phyloP scores from a whole-genome alignment of 345 rosid genomes.

The Diplotaxis tenuifolia region DNA sequence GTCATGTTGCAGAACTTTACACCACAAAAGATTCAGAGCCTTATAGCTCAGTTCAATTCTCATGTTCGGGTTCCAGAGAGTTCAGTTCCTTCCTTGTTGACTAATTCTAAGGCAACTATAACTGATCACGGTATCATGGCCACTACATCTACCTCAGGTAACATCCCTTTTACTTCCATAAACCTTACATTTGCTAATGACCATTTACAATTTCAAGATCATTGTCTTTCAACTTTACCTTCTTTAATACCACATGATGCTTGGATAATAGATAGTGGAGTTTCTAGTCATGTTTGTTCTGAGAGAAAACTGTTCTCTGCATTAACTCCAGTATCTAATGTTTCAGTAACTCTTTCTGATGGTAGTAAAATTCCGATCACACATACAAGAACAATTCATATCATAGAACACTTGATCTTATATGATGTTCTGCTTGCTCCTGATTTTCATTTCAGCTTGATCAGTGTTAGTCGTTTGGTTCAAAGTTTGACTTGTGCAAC shows the following conservation, averaged over 20 bases:
- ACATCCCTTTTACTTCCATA: not conserved
- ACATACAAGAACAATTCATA: not conserved
- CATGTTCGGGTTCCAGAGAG: not conserved
- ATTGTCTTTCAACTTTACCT: not conserved
- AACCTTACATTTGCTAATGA: not conserved
- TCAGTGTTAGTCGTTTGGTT: no score
- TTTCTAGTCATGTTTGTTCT: not conserved
- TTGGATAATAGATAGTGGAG: not conserved
- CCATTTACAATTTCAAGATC: not conserved
- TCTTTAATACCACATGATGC: not conserved
- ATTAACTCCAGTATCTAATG: not conserved
- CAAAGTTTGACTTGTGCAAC: no score
- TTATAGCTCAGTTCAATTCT: not conserved
- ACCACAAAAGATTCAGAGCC: not conserved
- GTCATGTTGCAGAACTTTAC: not conserved
- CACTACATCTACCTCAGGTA: not conserved
- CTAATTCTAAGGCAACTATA: not conserved
- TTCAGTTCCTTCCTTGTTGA: not conserved
- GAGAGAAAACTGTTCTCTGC: not conserved
- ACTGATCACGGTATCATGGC: not conserved
- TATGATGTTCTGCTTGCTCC: no score
- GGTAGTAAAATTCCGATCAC: not conserved
- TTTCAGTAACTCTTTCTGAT: not conserved
- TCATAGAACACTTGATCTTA: no score
- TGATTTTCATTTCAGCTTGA: no score